phyloP scores from a whole-genome alignment of 2,329 filamentous ascomycete genomes.

The Colletotrichum zoysiae region DNA sequence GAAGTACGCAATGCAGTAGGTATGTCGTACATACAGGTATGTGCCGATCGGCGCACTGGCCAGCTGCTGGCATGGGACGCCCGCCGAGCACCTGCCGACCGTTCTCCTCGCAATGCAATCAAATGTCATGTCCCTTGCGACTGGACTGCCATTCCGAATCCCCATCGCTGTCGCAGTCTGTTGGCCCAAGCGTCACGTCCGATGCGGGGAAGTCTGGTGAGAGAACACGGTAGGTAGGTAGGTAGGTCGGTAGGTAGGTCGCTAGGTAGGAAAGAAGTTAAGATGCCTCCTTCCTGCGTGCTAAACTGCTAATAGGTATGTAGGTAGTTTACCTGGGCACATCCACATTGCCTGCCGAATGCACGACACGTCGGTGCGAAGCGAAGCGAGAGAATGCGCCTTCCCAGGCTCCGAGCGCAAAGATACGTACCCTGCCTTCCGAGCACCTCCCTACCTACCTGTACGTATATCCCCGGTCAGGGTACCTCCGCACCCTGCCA shows the following conservation, averaged over 20 bases:
- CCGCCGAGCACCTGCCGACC: constrained; percentile 12
- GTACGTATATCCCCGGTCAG: too few relatives aligned
- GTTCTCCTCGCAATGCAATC: constrained; percentile 4
- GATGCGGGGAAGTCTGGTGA: neutral
- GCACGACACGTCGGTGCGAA: neutral
- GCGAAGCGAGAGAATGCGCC: neutral
- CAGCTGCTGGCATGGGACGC: too few relatives aligned
- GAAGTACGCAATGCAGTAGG: too few relatives aligned
- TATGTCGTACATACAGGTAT: too few relatives aligned
- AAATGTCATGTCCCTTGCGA: neutral
- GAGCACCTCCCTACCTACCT: too few relatives aligned
- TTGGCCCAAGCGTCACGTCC: constrained; percentile 14
- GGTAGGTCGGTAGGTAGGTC: too few relatives aligned
- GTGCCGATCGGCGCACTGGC: too few relatives aligned
- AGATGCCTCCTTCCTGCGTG: too few relatives aligned
- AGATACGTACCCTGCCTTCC: neutral
- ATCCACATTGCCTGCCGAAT: too few relatives aligned
- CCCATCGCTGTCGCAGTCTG: neutral
- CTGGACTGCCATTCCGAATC: neutral
- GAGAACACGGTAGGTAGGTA: neutral
- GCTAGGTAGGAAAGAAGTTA: too few relatives aligned
- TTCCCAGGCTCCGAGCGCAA: neutral
- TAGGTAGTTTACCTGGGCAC: too few relatives aligned
- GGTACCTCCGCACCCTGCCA: neutral
- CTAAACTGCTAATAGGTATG: too few relatives aligned